A percentile compares a stretch with the other conserved stretches of the same genome.
These are phyloP conservation scores for Candida tunisiensis DNA, from an alignment of 1,139 yeast genomes.

Conservation along the genomic window DNA sequence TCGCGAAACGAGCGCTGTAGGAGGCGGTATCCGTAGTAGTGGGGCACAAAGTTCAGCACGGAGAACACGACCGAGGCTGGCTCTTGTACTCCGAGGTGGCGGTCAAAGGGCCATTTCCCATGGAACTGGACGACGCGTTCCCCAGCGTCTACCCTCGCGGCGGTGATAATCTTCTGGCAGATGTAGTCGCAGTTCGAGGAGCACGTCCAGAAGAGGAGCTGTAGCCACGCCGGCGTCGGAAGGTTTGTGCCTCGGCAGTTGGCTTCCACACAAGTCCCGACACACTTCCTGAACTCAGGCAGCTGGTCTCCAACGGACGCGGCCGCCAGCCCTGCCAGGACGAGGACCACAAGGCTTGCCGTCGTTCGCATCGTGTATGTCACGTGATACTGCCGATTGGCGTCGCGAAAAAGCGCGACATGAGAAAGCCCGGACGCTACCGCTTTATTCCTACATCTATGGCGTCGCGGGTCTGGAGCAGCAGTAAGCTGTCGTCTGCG, in stretches of 20 bases:
- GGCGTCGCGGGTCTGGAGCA: too few species aligned
- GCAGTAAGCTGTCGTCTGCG: too few species aligned
- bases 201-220: conserved; percentile 61
- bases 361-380: not conserved
- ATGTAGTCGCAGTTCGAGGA: conserved; percentile 75
- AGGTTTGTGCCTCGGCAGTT: conserved; percentile 19
- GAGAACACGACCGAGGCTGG: conserved; percentile 70
- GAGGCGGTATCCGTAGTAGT: conserved; percentile 37
- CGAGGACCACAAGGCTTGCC: not conserved
- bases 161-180: conserved; percentile 66
- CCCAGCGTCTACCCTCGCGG: conserved; percentile 26
- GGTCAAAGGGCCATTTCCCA: conserved; percentile 90
- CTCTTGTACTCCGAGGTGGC: conserved; percentile 71
- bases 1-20: conserved; percentile 12
- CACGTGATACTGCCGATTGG: too few species aligned
- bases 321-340: conserved; percentile 3
- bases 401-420: too few species aligned
- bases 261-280: conserved; percentile 33
- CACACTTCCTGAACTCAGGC: conserved; percentile 52
- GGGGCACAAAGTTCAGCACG: conserved; percentile 62
- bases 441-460: too few species aligned
- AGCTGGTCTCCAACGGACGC: conserved; percentile 73
- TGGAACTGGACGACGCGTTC: conserved; percentile 67
- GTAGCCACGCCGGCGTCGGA: conserved; percentile 29
- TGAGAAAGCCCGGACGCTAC: too few species aligned